phyloP scores from a whole-genome alignment of 2,329 filamentous ascomycete genomes.

The Fusarium nurragi region DNA sequence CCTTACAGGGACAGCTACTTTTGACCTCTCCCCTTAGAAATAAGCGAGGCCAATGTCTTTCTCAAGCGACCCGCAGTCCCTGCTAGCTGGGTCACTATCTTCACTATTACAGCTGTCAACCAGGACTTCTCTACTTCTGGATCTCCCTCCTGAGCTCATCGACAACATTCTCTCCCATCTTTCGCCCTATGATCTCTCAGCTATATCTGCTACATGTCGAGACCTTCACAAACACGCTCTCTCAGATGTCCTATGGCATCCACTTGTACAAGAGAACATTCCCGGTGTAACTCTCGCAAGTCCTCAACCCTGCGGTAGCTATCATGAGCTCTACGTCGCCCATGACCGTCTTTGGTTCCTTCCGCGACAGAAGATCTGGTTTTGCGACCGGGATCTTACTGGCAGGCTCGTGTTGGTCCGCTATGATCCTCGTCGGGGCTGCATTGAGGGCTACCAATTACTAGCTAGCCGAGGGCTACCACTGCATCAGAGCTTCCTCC shows the following conservation, averaged over 20 bases:
- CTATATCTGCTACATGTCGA: conserved; percentile 69
- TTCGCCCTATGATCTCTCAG: conserved; percentile 69
- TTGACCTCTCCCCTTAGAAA: not conserved
- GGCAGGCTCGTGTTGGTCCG: conserved; percentile 81
- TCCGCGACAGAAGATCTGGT: conserved; percentile 83
- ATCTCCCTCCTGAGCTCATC: conserved; percentile 79
- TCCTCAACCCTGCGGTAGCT: conserved; percentile 69
- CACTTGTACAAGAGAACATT: conserved; percentile 73
- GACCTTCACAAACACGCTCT: conserved; percentile 66
- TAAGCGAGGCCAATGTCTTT: not conserved
- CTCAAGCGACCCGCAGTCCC: not conserved
- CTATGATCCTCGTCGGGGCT: conserved; percentile 76
- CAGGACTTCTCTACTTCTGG: conserved; percentile 52
- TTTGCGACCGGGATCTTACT: conserved; percentile 76
- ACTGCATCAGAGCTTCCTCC: conserved; percentile 70
- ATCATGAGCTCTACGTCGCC: conserved; percentile 74
- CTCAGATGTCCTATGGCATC: conserved; percentile 77
- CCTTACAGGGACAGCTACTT: not conserved
- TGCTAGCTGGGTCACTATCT: not conserved
- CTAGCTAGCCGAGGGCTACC: conserved; percentile 69
- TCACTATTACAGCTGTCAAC: not conserved
- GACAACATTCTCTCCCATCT: conserved; percentile 76
- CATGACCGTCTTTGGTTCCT: conserved; percentile 90
- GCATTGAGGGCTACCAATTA: conserved; percentile 83
- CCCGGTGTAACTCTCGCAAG: conserved; percentile 63